phyloP scores from a whole-genome alignment of 1,284 basidiomycete species.

The Cryptococcus sp. region DNA sequence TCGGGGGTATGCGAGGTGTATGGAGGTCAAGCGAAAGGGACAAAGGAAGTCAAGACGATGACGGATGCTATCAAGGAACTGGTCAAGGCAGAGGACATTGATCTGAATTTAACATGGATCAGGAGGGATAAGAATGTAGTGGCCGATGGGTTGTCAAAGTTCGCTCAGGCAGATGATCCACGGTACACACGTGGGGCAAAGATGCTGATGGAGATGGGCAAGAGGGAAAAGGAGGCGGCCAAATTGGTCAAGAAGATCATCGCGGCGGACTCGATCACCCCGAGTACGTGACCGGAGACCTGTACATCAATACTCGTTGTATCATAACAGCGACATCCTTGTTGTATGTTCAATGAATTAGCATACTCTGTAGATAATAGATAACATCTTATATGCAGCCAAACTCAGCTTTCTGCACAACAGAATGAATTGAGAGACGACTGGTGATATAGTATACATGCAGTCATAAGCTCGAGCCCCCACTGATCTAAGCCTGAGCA shows the following conservation, averaged over 20 bases:
- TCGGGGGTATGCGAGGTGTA: conserved; percentile 6
- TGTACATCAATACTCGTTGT: no score
- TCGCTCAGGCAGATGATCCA: neutral
- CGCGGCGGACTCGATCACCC: neutral
- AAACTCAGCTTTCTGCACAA: no score
- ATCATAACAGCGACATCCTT: no score
- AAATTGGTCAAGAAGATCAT: neutral
- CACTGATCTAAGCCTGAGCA: neutral
- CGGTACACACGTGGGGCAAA: neutral
- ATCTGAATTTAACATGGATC: conserved; percentile 9
- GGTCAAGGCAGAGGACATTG: conserved; percentile 5
- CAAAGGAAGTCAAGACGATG: neutral
- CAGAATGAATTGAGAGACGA: no score
- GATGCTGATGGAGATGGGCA: neutral
- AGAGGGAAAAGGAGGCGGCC: neutral
- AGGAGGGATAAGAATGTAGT: conserved; percentile 11
- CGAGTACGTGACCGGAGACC: no score
- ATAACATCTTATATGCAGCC: no score
- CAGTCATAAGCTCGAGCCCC: no score
- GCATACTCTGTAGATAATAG: no score
- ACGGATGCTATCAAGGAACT: conserved; percentile 5
- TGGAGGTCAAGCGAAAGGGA: neutral
- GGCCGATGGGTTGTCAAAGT: conserved; percentile 8
- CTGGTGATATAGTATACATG: no score
- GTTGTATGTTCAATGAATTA: no score